Evolutionary conservation across 2,329 filamentous ascomycete species (phyloP).

Genomic region (Pseudopyricularia cyperi): DNA sequence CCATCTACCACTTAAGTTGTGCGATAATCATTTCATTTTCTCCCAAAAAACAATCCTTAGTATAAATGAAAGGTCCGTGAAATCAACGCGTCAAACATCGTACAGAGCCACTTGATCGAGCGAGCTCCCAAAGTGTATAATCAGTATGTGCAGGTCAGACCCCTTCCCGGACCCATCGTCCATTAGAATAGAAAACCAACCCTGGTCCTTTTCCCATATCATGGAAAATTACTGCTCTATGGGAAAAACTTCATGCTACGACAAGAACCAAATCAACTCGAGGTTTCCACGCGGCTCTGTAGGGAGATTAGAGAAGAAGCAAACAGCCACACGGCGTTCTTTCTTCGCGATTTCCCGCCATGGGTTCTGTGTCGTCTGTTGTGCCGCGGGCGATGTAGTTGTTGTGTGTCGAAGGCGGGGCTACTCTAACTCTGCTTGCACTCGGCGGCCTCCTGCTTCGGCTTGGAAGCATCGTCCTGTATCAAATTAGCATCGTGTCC

Average conservation of each 20-base stretch:
- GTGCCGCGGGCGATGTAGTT: not conserved
- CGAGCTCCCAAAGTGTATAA: constrained; percentile 1
- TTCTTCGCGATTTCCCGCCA: not conserved
- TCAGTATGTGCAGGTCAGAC: not conserved
- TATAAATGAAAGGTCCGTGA: not conserved
- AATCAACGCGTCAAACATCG: constrained; percentile 1
- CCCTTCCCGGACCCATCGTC: not conserved
- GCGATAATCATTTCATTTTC: too few relatives aligned
- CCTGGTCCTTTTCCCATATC: constrained; percentile 1
- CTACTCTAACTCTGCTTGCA: constrained; percentile 81
- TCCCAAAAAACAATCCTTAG: too few relatives aligned
- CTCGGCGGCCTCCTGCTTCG: constrained; percentile 87
- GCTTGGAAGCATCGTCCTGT: constrained; percentile 80
- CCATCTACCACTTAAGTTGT: too few relatives aligned
- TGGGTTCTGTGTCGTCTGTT: not conserved
- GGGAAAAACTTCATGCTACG: constrained; percentile 1
- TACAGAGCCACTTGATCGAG: constrained; percentile 3
- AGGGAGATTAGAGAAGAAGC: not conserved
- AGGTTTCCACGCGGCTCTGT: not conserved
- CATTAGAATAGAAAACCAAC: not conserved
- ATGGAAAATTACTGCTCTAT: constrained; percentile 1
- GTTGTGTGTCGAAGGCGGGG: not conserved
- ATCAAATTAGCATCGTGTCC: constrained; percentile 5
- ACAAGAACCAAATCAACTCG: constrained; percentile 8
- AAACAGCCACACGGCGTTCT: not conserved